phyloP scores from a whole-genome alignment of 768 basidiomycete genomes.

The Serendipita sp. region DNA sequence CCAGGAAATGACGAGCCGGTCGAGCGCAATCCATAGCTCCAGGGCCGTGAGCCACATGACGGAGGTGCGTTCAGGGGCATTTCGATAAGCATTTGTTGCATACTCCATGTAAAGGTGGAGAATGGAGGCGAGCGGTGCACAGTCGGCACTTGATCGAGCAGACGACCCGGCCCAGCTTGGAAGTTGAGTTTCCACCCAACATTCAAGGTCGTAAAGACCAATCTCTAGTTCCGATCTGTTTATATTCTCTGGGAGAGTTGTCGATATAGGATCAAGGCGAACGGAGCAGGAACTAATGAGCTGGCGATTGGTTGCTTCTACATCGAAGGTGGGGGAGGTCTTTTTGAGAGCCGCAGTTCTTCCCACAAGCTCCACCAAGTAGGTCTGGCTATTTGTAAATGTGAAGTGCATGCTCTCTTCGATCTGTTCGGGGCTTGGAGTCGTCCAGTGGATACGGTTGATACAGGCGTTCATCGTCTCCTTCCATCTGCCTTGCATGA shows the following conservation, averaged over 20 bases:
- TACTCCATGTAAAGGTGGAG: not conserved
- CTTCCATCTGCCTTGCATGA: not conserved
- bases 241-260: not conserved
- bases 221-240: not conserved
- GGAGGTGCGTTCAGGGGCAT: slow-evolving; percentile 14
- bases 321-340: not conserved
- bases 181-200: not conserved
- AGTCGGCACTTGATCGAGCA: not conserved
- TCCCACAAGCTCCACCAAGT: not conserved
- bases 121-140: not conserved
- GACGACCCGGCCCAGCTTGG: not conserved
- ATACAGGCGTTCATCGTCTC: not conserved
- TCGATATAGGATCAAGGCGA: not conserved
- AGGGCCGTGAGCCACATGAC: slow-evolving; percentile 30
- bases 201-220: not conserved
- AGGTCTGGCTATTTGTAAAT: not conserved
- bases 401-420: not conserved
- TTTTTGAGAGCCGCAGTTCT: not conserved
- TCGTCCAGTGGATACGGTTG: not conserved
- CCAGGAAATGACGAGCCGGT: slow-evolving; percentile 20
- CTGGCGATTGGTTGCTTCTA: not conserved
- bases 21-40: slow-evolving; percentile 36
- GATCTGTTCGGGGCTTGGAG: not conserved
- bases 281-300: not conserved
- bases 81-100: not conserved